Evolutionary conservation across 306 rosid species (phyloP).

Genomic region (Erythrophleum fordii): DNA sequence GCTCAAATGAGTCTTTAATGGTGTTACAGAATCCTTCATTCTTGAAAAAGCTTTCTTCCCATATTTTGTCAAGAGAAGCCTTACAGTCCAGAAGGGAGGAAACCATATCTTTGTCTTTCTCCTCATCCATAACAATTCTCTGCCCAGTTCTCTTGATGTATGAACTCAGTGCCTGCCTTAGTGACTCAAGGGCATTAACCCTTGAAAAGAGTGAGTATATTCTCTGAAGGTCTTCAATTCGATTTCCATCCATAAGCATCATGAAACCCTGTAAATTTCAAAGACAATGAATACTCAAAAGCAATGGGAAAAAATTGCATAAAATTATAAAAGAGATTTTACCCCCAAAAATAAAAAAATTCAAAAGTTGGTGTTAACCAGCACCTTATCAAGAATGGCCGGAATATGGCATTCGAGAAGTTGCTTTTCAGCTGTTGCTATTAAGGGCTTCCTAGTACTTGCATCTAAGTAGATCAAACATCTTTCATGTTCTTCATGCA

Average conservation of each 20-base stretch:
- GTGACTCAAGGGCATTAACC: conserved; percentile 89
- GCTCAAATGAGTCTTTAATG: conserved; percentile 93
- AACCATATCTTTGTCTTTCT: conserved; percentile 98
- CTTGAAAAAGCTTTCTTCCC: conserved; percentile 95
- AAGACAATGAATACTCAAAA: conserved; percentile 23
- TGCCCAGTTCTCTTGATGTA: conserved; percentile 93
- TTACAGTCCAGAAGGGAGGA: conserved; percentile 89
- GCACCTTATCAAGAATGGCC: conserved; percentile 94
- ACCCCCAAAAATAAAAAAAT: conserved; percentile 29
- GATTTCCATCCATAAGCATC: conserved; percentile 94
- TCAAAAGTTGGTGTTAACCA: conserved; percentile 15
- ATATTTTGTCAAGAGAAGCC: conserved; percentile 90
- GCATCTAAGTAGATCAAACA: conserved; percentile 94
- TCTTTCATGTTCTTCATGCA: conserved; percentile 97
- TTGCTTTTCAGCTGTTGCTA: conserved; percentile 90
- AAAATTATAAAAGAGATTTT: background rate
- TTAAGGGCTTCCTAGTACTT: conserved; percentile 88
- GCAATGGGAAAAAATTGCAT: background rate
- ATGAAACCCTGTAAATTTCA: conserved; percentile 69
- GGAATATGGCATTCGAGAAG: conserved; percentile 94
- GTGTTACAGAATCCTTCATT: conserved; percentile 92
- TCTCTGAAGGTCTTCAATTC: conserved; percentile 92
- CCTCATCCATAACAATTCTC: conserved; percentile 90
- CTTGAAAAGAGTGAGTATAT: conserved; percentile 81
- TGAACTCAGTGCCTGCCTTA: conserved; percentile 83